Base-by-base conservation (phyloP, 345 rosid species). In the Dipteronia sinensis region DNA sequence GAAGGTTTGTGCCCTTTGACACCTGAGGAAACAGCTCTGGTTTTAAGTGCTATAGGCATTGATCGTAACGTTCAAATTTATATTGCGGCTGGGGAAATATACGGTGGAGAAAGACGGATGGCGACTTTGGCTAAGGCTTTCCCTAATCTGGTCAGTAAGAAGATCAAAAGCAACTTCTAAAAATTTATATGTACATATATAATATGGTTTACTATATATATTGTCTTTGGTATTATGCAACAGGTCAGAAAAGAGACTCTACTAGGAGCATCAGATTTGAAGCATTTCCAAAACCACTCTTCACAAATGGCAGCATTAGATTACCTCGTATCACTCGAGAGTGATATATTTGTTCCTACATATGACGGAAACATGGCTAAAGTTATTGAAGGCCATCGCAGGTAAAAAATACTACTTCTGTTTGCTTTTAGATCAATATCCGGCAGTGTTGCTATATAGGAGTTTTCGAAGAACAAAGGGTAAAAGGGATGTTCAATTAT, bases 301-400 rank as follows among this genome's bases (percentile, higher is more conserved):
- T 91, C 96, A 13, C 97, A 91, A 79, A 95, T 95, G 98, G 98
- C 98, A 34, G 94, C 98, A 13, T 73, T 91, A 71, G 98, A 95
- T 79, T 95, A 91, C 86, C 82, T 95, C 20, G 98, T 95, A 69
- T 89, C 98, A 44, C 78, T 93, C 40, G 98, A 93, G 82, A 93
- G 98, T 20, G 98, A 95, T 78, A 88, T 91, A 82, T 95, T 95
- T 79, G 88, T 95, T 79, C 98, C 98, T 38, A 95, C 98, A 5
- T 87, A 91, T 74, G 94, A 93, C 59, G 98, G 98, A 65, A 95
- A 95, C 84, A 93, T 95, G 98, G 98, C 98, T 40, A 95, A 85
- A 87, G 98, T 95, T n/a, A 98, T 95, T 17, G 98, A 93, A 90
- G 98, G 98, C 83, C 98, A 95, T 81, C 90, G 98, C 69, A 93